These are phyloP conservation scores for Aspergillus sp. DNA, from an alignment of 2,329 filamentous ascomycete species.

Conservation along the genomic window DNA sequence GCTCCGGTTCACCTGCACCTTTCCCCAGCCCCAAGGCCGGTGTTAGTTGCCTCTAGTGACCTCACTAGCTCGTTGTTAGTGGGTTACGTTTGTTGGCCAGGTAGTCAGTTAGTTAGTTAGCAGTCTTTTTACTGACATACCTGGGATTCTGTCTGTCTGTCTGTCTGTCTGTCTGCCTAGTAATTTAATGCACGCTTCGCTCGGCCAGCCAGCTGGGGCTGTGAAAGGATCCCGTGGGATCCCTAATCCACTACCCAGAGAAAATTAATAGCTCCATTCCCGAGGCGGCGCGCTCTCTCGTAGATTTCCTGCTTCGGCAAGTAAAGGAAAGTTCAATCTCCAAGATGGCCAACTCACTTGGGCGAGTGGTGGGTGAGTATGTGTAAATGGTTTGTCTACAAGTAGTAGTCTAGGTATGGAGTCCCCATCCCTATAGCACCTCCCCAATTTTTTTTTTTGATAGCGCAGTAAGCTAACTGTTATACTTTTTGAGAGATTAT, in stretches of 20 bases:
- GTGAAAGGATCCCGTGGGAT: slow-evolving; percentile 2
- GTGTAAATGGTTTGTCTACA: too few species aligned
- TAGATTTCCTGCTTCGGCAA: neutral
- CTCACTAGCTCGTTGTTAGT: slow-evolving; percentile 14
- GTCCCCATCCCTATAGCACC: too few species aligned
- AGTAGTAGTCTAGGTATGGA: too few species aligned
- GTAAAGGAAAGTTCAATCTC: neutral
- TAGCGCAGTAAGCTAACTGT: too few species aligned
- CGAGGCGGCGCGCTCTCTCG: neutral
- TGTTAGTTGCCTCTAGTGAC: slow-evolving; percentile 21
- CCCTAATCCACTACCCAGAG: neutral
- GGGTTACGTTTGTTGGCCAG: slow-evolving; percentile 2
- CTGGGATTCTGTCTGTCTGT: neutral
- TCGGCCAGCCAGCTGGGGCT: neutral
- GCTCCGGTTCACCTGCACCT: slow-evolving; percentile 19
- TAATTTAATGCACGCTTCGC: neutral
- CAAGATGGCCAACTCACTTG: neutral
- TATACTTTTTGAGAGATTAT: neutral
- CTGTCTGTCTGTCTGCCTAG: neutral
- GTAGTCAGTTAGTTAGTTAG: neutral
- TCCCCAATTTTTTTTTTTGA: too few species aligned
- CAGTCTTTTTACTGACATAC: neutral
- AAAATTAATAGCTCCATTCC: neutral
- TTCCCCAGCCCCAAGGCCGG: slow-evolving; percentile 20
- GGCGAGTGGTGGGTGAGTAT: neutral